A percentile compares a stretch with the other conserved stretches of the same genome.
Evolutionary conservation across 2,329 filamentous ascomycete species (phyloP).

Genomic region (Sordariomycetes sp.): DNA sequence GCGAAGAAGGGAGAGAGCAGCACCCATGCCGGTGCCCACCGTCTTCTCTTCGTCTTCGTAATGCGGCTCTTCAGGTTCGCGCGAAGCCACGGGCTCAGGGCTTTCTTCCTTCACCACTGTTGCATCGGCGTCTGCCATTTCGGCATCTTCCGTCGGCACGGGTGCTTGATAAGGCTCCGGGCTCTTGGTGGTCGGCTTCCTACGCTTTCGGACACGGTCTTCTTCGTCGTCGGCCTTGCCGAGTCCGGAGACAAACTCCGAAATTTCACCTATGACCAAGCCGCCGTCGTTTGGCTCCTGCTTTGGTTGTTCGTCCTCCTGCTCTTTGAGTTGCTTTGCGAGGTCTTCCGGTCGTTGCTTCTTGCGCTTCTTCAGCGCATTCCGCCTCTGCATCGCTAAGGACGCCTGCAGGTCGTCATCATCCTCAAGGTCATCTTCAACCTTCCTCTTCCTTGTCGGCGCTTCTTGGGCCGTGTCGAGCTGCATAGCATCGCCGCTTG

Average conservation of each 20-base stretch:
- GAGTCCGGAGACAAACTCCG: conserved; percentile 84
- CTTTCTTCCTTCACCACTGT: conserved; percentile 19
- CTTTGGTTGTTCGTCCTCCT: conserved; percentile 43
- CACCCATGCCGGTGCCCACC: conserved; percentile 69
- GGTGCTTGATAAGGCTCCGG: conserved; percentile 18
- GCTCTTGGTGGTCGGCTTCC: conserved; percentile 21
- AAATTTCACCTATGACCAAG: conserved; percentile 90
- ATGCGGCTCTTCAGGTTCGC: conserved; percentile 33
- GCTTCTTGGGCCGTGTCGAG: conserved; percentile 50
- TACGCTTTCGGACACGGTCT: conserved; percentile 41
- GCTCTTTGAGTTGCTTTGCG: conserved; percentile 66
- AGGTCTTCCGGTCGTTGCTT: conserved; percentile 79
- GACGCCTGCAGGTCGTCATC: conserved; percentile 89
- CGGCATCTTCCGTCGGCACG: conserved; percentile 29
- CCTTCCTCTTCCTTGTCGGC: conserved; percentile 53
- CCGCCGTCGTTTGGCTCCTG: conserved; percentile 40
- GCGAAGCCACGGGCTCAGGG: conserved; percentile 11
- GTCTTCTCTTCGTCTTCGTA: conserved; percentile 81
- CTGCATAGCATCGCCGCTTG: conserved; percentile 56
- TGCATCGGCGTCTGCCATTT: conserved; percentile 35
- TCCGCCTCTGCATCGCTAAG: conserved; percentile 72
- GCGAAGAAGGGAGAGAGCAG: conserved; percentile 71
- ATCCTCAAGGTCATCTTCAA: conserved; percentile 67
- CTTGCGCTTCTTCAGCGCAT: conserved; percentile 86
- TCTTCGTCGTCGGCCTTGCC: conserved; percentile 55